A percentile compares a stretch with the other conserved stretches of the same genome.
phyloP scores from a whole-genome alignment of 257 asterid species.

The Ophiorrhiza pumila region DNA sequence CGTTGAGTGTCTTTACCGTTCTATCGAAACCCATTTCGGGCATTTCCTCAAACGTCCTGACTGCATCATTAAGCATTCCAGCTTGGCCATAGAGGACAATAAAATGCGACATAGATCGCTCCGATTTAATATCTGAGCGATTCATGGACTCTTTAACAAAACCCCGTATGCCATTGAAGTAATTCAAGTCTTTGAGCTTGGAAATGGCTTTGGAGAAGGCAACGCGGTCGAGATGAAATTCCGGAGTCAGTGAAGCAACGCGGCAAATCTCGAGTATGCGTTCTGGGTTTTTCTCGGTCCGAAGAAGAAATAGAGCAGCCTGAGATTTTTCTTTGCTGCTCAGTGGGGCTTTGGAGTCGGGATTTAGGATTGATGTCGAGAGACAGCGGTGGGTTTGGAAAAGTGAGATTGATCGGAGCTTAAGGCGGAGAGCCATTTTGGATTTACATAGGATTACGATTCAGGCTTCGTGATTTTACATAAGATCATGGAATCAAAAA shows the following conservation, averaged over 20 bases:
- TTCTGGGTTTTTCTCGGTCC: no score
- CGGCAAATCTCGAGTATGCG: no score
- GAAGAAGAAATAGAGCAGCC: slow-evolving; percentile 56
- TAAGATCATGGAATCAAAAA: no score
- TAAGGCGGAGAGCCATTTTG: slow-evolving; percentile 54
- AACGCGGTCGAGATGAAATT: slow-evolving; percentile 62
- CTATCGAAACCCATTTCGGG: slow-evolving; percentile 42
- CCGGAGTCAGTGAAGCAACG: no score
- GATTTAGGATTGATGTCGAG: no score
- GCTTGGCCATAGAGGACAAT: slow-evolving; percentile 68
- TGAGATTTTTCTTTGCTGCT: slow-evolving; percentile 55
- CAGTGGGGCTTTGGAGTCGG: slow-evolving; percentile 36
- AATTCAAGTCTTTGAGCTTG: slow-evolving; percentile 46
- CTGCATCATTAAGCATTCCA: slow-evolving; percentile 51
- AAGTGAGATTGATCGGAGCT: no score
- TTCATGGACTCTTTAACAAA: slow-evolving; percentile 47
- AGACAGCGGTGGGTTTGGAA: no score
- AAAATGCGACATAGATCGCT: slow-evolving; percentile 50
- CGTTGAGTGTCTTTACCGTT: slow-evolving; percentile 37
- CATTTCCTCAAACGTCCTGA: slow-evolving; percentile 62
- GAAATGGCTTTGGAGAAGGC: slow-evolving; percentile 54
- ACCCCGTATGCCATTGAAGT: slow-evolving; percentile 42
- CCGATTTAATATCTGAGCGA: slow-evolving; percentile 39
- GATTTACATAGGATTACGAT: no score
- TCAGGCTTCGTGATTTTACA: no score